Evolutionary conservation across 495 filamentous ascomycete genomes (phyloP).

Genomic region (Podospora appendiculata): DNA sequence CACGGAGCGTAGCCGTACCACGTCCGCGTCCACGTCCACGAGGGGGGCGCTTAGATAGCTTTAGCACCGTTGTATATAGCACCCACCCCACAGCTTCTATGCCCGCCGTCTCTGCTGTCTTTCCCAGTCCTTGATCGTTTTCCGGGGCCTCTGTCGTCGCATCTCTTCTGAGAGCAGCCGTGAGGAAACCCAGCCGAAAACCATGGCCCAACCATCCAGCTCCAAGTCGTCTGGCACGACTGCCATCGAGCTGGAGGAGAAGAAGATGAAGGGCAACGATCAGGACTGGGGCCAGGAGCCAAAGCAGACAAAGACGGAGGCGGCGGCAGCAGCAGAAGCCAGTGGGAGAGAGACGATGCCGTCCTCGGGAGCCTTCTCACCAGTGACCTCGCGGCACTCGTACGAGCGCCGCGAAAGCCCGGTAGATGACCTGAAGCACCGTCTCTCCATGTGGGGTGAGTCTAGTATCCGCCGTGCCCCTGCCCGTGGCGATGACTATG

Average conservation of each 20-base stretch:
- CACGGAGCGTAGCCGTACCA: not conserved
- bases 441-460: constrained; percentile 25
- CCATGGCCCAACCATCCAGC: constrained; percentile 8
- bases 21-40: not conserved
- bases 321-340: constrained; percentile 17
- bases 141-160: not conserved
- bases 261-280: constrained; percentile 11
- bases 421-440: constrained; percentile 23
- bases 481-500: constrained; percentile 11
- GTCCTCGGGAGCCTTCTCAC: not conserved
- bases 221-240: constrained; percentile 14
- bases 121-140: not conserved
- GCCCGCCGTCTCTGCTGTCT: constrained; percentile 3
- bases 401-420: constrained; percentile 18
- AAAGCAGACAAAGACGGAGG: not conserved
- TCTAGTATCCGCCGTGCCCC: constrained; percentile 5
- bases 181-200: not conserved
- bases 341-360: constrained; percentile 16
- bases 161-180: not conserved
- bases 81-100: not conserved
- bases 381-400: not conserved
- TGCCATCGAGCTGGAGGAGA: not conserved
- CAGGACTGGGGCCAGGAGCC: constrained; percentile 16
- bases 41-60: not conserved
- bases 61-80: not conserved